A percentile compares a stretch with the other conserved stretches of the same genome.
These are phyloP conservation scores for Monascus purpureus DNA, from an alignment of 495 filamentous ascomycete genomes.

Conservation along the genomic window DNA sequence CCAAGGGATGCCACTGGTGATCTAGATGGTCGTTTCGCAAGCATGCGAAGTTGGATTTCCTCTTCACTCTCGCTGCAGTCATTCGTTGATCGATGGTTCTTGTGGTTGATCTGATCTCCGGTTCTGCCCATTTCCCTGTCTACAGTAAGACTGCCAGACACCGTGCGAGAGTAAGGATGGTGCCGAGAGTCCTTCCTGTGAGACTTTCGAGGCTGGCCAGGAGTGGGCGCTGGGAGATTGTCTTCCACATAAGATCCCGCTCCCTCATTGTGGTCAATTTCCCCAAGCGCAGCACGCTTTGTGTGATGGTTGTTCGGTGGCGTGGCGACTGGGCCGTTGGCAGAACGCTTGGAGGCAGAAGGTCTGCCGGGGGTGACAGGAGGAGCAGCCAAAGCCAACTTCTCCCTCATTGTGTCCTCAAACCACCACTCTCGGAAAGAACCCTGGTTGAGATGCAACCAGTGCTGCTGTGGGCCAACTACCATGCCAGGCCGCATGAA, in stretches of 20 bases:
- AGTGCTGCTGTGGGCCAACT: slow-evolving; percentile 98
- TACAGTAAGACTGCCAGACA: slow-evolving; percentile 24
- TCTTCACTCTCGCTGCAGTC: slow-evolving; percentile 60
- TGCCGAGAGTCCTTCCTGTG: slow-evolving; percentile 46
- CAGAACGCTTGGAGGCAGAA: slow-evolving; percentile 25
- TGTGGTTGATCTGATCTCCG: slow-evolving; percentile 25
- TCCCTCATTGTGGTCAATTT: slow-evolving; percentile 69
- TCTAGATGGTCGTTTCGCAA: slow-evolving; percentile 43
- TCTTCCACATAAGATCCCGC: slow-evolving; percentile 49
- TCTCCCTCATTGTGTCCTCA: slow-evolving; percentile 69
- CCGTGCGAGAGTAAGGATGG: slow-evolving; percentile 37
- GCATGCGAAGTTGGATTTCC: slow-evolving; percentile 58
- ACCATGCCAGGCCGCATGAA: slow-evolving; percentile 99
- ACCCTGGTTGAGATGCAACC: slow-evolving; percentile 94
- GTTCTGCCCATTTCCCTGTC: slow-evolving; percentile 20
- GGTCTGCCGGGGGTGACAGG: slow-evolving; percentile 70
- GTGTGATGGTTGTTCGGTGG: slow-evolving; percentile 66
- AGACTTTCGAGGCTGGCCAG: slow-evolving; percentile 87
- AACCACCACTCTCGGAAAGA: slow-evolving; percentile 97
- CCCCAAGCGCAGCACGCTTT: slow-evolving; percentile 71
- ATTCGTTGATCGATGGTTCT: slow-evolving; percentile 22
- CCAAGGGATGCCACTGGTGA: slow-evolving; percentile 33
- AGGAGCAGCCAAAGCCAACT: slow-evolving; percentile 47
- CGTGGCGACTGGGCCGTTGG: slow-evolving; percentile 58
- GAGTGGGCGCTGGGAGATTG: slow-evolving; percentile 85